phyloP scores from a whole-genome alignment of 140 eudicot genomes.

The Erigeron philadelphicus region DNA sequence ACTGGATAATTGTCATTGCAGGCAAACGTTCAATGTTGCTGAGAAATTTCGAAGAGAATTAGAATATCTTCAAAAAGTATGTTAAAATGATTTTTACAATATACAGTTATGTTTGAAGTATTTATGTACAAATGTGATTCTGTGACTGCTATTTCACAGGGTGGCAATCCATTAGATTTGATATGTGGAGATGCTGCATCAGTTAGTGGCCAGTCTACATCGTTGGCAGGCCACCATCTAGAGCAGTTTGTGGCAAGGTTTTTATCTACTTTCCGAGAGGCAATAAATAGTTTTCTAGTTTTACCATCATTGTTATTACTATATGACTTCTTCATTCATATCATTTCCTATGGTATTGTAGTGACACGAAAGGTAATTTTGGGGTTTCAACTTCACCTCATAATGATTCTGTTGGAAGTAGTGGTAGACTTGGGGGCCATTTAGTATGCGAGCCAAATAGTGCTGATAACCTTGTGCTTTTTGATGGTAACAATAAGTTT shows the following conservation, averaged over 20 bases:
- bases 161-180: conserved; percentile 88
- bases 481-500: conserved; percentile 53
- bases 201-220: conserved; percentile 73
- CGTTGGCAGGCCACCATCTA: conserved; percentile 58
- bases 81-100: conserved; percentile 14
- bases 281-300: neutral
- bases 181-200: conserved; percentile 53
- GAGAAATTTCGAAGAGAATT: conserved; percentile 70
- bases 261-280: conserved; percentile 15
- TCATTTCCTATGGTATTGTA: conserved; percentile 31
- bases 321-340: neutral
- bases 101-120: neutral
- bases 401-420: conserved; percentile 94
- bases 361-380: conserved; percentile 93
- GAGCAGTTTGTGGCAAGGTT: conserved; percentile 70
- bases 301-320: conserved; percentile 9
- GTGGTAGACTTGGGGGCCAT: conserved; percentile 67
- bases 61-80: conserved; percentile 86
- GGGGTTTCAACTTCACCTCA: conserved; percentile 69
- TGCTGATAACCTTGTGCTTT: conserved; percentile 82
- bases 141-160: conserved; percentile 43
- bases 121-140: conserved; percentile 16
- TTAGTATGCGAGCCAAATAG: conserved; percentile 63
- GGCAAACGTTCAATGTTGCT: conserved; percentile 66
- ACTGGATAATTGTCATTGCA: conserved; percentile 30